Percentiles rank a stretch among this genome's conserved stretches.
Conservation (phyloP, 352 stramenopile species). For the Phytophthora citricola region DNA sequence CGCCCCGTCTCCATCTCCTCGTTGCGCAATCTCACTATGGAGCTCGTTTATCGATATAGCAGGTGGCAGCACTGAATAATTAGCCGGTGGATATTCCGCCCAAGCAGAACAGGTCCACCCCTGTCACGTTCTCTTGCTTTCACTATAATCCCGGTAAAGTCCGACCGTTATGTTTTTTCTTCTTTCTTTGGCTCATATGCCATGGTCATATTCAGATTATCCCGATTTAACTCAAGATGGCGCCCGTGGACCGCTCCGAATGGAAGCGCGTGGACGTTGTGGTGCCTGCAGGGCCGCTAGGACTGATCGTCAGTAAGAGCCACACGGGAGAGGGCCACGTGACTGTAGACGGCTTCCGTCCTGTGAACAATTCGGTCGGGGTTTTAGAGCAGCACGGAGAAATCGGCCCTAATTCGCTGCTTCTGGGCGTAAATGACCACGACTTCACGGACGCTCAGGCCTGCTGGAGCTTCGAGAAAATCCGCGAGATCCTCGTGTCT, state of each 20-base stretch:
- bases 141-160: constrained; percentile 3
- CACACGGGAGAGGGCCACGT: constrained; percentile 47
- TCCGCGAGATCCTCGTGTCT: constrained; percentile 76
- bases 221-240: neutral
- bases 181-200: too few relatives aligned
- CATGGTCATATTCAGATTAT: too few relatives aligned
- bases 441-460: constrained; percentile 55
- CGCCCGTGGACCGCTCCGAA: constrained; percentile 29
- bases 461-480: constrained; percentile 63
- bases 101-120: neutral
- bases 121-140: constrained; percentile 4
- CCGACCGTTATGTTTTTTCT: neutral
- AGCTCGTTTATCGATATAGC: too few relatives aligned
- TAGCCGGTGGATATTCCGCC: constrained; percentile 6
- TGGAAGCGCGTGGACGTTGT: constrained; percentile 69
- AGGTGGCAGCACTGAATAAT: constrained; percentile 2
- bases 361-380: constrained; percentile 51
- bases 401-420: constrained; percentile 46
- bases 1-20: constrained; percentile 16
- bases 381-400: constrained; percentile 51
- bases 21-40: constrained; percentile 6
- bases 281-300: constrained; percentile 70
- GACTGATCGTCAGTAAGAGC: constrained; percentile 79
- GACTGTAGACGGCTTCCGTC: constrained; percentile 81
- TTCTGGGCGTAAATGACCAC: constrained; percentile 77